Percentiles rank a stretch among this genome's conserved stretches.
Evolutionary conservation across 2,329 filamentous ascomycete species (phyloP).

Genomic region (Hymenoscyphus infarciens): DNA sequence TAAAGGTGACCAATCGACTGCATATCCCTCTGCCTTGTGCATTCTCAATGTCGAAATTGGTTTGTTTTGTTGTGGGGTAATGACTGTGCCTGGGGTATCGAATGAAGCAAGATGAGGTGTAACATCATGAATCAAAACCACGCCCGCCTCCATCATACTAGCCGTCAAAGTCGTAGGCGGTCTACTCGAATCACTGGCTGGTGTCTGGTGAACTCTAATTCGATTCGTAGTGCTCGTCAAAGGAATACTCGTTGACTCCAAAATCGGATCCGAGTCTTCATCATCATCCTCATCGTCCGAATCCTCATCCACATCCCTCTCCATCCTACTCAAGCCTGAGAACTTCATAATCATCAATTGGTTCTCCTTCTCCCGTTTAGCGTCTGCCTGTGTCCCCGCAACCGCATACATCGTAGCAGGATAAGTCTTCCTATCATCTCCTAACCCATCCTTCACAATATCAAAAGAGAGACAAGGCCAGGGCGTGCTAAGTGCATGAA

Average conservation of each 20-base stretch:
- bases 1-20: slow-evolving; percentile 90
- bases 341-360: slow-evolving; percentile 95
- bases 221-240: slow-evolving; percentile 87
- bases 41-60: slow-evolving; percentile 82
- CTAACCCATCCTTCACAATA: slow-evolving; percentile 79
- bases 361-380: slow-evolving; percentile 73
- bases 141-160: slow-evolving; percentile 84
- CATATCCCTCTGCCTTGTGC: slow-evolving; percentile 93
- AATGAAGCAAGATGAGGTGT: slow-evolving; percentile 86
- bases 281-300: slow-evolving; percentile 72
- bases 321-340: slow-evolving; percentile 85
- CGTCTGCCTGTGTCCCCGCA: slow-evolving; percentile 88
- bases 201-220: slow-evolving; percentile 80
- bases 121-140: slow-evolving; percentile 91
- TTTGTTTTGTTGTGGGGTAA: slow-evolving; percentile 82
- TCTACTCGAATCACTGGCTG: slow-evolving; percentile 64
- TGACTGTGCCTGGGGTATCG: slow-evolving; percentile 77
- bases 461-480: slow-evolving; percentile 99
- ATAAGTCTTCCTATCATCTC: slow-evolving; percentile 87
- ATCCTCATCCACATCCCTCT: slow-evolving; percentile 62
- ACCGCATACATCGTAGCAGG: slow-evolving; percentile 95
- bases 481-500: slow-evolving; percentile 87
- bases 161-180: slow-evolving; percentile 83
- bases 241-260: slow-evolving; percentile 88
- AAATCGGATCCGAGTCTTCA: slow-evolving; percentile 74